Evolutionary conservation across 306 rosid genomes (phyloP).

Genomic region (Glycine latifolia): DNA sequence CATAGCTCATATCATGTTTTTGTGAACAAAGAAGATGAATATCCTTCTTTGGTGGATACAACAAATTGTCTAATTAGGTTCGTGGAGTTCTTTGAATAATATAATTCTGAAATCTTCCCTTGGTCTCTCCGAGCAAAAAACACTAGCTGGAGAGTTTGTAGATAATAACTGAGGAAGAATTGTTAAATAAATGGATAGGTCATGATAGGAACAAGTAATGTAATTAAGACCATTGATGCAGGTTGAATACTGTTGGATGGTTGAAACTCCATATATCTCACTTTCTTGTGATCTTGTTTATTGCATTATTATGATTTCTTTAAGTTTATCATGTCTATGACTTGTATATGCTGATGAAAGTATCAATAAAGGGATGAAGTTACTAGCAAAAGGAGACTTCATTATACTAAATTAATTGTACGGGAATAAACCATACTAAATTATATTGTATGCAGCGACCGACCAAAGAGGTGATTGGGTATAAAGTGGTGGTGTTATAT

Average conservation of each 20-base stretch:
- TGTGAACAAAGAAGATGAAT: not conserved
- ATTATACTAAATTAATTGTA: no score
- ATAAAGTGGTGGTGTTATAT: not conserved
- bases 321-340: no score
- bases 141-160: not conserved
- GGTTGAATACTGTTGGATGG: not conserved
- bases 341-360: not conserved
- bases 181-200: not conserved
- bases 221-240: not conserved
- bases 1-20: not conserved
- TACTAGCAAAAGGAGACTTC: no score
- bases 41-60: not conserved
- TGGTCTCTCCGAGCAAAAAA: not conserved
- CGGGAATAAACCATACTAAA: no score
- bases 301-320: not conserved
- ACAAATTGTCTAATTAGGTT: no score
- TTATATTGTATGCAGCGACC: not conserved
- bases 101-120: no score
- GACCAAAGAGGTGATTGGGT: not conserved
- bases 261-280: not conserved
- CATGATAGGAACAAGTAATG: not conserved
- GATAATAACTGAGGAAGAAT: slow-evolving; percentile 2
- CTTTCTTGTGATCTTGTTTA: not conserved
- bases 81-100: no score
- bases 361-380: no score